These are phyloP conservation scores for Scheffersomyces quercinus DNA, from an alignment of 1,139 yeast genomes.

Conservation along the genomic window DNA sequence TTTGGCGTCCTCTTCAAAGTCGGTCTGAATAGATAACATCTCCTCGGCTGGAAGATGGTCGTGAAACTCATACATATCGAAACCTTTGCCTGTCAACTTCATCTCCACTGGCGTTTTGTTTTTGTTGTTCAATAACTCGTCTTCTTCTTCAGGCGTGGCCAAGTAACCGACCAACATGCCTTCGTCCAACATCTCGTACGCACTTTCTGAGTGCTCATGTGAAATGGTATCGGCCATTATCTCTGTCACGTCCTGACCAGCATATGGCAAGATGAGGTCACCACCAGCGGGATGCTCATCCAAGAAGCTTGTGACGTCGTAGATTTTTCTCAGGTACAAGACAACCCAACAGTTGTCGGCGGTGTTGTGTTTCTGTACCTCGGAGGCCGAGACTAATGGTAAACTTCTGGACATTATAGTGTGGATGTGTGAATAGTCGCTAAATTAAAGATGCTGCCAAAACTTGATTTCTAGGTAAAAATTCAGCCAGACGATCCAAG, in stretches of 20 bases:
- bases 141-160: conserved; percentile 48
- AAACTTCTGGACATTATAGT: conserved; percentile 19
- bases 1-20: conserved; percentile 64
- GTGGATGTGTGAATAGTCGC: too few relatives aligned
- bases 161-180: conserved; percentile 51
- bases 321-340: conserved; percentile 69
- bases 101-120: conserved; percentile 47
- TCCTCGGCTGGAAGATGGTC: conserved; percentile 72
- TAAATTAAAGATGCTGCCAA: too few relatives aligned
- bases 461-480: too few relatives aligned
- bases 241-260: conserved; percentile 81
- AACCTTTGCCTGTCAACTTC: conserved; percentile 23
- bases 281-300: conserved; percentile 90
- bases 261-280: conserved; percentile 70
- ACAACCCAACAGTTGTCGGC: conserved; percentile 75
- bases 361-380: conserved; percentile 53
- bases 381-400: conserved; percentile 35
- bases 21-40: conserved; percentile 74
- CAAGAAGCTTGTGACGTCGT: conserved; percentile 75
- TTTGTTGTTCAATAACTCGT: conserved; percentile 41
- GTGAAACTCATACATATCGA: conserved; percentile 46
- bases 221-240: conserved; percentile 68
- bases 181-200: conserved; percentile 88
- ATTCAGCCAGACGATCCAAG: too few relatives aligned
- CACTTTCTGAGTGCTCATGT: conserved; percentile 81